Base-by-base conservation (phyloP, 2,329 filamentous ascomycete genomes). In the Cytospora paraplurivora region DNA sequence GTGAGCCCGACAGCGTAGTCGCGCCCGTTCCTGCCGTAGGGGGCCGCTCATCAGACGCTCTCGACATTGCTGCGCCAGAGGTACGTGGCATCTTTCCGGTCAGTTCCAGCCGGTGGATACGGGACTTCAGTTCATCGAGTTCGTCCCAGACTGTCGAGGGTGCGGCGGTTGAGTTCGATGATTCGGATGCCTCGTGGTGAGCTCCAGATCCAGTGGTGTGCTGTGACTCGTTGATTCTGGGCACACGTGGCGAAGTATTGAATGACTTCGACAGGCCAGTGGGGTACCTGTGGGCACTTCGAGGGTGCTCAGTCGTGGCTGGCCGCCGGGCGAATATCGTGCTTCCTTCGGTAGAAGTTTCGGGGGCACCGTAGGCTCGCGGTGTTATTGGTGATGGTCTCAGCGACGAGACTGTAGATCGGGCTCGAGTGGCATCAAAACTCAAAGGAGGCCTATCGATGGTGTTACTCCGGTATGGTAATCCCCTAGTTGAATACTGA, bases 111-210 rank as follows among this genome's bases (percentile, higher is more conserved):
- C 92, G 91, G 69, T 92, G 88, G 70, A 99, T 97, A 35, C 95
- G 87, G 49, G 92, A 95, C 75, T 98, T 98, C 54, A 99, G 79
- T 68, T 98, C 95, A 70, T 98, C 95, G 34, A 99, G 79, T 76
- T 99, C 95, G 73, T 98, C 95, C 95, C 95, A 99, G 3, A 99
- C 92, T 0, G 93, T 97, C 1, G 93, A 96, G 13, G 93, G 92
- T 1, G 92, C 92, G 1, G 89, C 93, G 0, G 92, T 95, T 0
- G 95, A 98, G 38, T 90, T 83, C 0, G 90, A 94, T 0, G 95
- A 98, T 70, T 95, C 92, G 0, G 92, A 93, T 10, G 88, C 89
- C 71, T 93, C 88, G 34, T 79, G 69, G 64, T 84, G 78, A 21
- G 72, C 70, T 52, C 82, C 81, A 10, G 72, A 70, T 52, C 82